These are phyloP conservation scores for Jatropha podagrica DNA, from an alignment of 441 rosid species.

Conservation along the genomic window DNA sequence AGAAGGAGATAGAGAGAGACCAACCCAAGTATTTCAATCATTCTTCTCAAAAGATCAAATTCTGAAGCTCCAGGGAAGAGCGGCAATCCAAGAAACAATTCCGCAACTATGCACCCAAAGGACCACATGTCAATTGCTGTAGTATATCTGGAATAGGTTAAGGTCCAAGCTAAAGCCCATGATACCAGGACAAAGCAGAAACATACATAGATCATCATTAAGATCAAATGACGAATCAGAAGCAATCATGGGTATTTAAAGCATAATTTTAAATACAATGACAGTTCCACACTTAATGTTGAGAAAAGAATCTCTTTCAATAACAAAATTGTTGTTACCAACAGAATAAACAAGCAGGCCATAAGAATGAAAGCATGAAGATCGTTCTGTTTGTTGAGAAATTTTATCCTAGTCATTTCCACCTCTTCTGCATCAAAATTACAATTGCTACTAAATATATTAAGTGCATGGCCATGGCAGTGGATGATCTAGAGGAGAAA, in stretches of 20 bases:
- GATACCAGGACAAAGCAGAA: neutral
- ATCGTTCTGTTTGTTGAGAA: neutral
- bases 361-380: neutral
- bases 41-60: conserved; percentile 92
- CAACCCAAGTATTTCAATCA: conserved; percentile 94
- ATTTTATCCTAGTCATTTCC: neutral
- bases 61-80: conserved; percentile 99
- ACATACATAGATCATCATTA: conserved; percentile 7
- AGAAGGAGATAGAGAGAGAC: conserved; percentile 3
- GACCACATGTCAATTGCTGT: conserved; percentile 99
- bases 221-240: neutral
- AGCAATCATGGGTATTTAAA: neutral
- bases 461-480: neutral
- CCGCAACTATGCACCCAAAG: conserved; percentile 99
- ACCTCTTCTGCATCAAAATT: neutral
- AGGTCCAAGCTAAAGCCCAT: conserved; percentile 35
- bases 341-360: neutral
- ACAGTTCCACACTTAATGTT: neutral
- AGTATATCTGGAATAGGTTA: conserved; percentile 78
- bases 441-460: neutral
- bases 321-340: neutral
- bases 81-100: conserved; percentile 95
- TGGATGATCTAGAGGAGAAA: neutral
- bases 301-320: neutral
- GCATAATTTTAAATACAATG: neutral